Evolutionary conservation across 2,329 filamentous ascomycete species (phyloP).

Genomic region (Diplodia corticola): DNA sequence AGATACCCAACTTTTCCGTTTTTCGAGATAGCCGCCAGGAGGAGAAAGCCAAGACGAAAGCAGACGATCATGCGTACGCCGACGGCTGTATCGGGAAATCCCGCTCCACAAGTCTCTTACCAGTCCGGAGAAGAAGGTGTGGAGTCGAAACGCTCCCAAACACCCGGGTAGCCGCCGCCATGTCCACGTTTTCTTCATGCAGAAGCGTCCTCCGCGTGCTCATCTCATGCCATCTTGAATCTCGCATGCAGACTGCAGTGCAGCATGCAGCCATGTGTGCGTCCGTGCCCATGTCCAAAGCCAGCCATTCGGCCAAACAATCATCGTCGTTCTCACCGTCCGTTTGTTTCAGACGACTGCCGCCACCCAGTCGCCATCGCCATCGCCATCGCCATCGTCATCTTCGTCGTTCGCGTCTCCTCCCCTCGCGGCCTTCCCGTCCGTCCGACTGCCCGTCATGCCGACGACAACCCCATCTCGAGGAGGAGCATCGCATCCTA

Average conservation of each 20-base stretch:
- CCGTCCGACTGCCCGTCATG: background rate
- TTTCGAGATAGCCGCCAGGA: slow-evolving; percentile 10
- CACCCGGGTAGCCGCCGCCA: background rate
- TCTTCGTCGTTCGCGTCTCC: background rate
- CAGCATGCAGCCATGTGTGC: background rate
- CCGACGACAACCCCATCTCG: slow-evolving; percentile 21
- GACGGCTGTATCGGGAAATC: background rate
- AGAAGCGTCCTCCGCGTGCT: background rate
- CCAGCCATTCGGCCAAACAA: background rate
- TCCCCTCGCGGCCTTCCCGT: background rate
- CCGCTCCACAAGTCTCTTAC: slow-evolving; percentile 5
- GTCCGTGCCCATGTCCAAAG: background rate
- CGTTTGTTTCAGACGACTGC: background rate
- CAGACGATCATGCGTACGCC: slow-evolving; percentile 15
- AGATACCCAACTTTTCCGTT: background rate
- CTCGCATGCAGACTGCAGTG: slow-evolving; percentile 11
- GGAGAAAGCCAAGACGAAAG: background rate
- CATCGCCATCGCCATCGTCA: background rate
- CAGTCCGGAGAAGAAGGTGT: background rate
- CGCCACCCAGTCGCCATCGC: background rate
- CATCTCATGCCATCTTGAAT: slow-evolving; percentile 20
- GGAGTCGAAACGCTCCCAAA: slow-evolving; percentile 1
- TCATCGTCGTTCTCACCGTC: background rate
- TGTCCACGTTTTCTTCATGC: slow-evolving; percentile 21
- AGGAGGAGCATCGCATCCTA: slow-evolving; percentile 18